Base-by-base conservation (phyloP, 306 rosid species). In the Delonix regia region DNA sequence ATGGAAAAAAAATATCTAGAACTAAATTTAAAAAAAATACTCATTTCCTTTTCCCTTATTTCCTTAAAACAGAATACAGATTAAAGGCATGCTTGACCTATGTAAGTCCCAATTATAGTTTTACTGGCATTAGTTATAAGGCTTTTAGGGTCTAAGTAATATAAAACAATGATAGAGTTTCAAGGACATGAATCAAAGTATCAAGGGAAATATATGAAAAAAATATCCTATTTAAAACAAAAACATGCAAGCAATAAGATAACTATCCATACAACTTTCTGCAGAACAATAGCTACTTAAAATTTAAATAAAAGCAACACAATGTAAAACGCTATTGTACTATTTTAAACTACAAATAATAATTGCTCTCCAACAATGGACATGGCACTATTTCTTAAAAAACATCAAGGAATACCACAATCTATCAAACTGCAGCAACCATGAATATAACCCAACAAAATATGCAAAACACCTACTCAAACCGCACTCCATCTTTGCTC, bases 401-500 rank as follows among this genome's bases (percentile, higher is more conserved):
- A 61, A 78, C 55, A 56, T 57, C 60, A 78, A 25, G 48, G 42
- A 81, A 81, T 11, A 63, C 11, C 73, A 74, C 56, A 76, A 66
- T 53, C 66, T 15, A 52, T 25, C 80, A 78, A 60, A 55, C 30
- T 66, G 52, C 5, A 5, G 53, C 73, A 74, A 49, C 68, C 63
- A 81, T 19, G 33, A 78, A 74, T 39, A 53, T 11, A 34, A 6
- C 34, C 72, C 30, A 45, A 65, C 72, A 78, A 71, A n/a, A 66
- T 55, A 52, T 42, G 85, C 84, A 56, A 84, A 88, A 93, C 88
- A 93, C 99, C 90, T 91, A 95, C 99, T 95, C 97, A 90, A 95
- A 95, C 91, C 99, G 99, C 34, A 88, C 87, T 85, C 92, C 96
- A 77, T 95, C 99, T 98, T 93, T 95, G 96, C 99, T 93, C 99